Conservation (phyloP, 1,139 yeast species). For the Debaryomyces sp. region DNA sequence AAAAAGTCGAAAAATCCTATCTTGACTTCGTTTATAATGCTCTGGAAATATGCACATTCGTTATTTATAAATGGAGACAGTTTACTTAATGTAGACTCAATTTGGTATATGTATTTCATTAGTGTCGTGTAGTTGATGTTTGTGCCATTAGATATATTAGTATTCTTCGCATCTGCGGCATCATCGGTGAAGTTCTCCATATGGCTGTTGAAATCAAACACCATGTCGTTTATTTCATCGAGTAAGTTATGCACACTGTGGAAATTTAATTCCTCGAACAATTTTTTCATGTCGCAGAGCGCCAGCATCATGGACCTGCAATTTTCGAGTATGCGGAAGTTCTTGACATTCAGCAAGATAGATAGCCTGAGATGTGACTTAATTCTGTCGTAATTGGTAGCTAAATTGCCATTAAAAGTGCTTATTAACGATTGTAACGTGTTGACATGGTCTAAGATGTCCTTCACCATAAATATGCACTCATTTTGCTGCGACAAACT, state of each 20-base stretch:
- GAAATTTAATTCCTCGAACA: conserved; percentile 8
- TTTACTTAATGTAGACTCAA: conserved; percentile 9
- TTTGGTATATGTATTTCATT: conserved; percentile 1
- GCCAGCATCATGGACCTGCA: conserved; percentile 12
- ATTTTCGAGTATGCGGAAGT: conserved; percentile 9
- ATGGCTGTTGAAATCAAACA: conserved; percentile 12
- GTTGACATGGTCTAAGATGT: conserved; percentile 2
- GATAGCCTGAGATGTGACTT: conserved; percentile 8
- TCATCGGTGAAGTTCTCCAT: not conserved
- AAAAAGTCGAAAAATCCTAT: conserved; percentile 12
- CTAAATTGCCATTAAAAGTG: conserved; percentile 9
- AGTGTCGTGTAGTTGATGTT: conserved; percentile 3
- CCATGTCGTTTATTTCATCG: conserved; percentile 11
- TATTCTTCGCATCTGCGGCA: not conserved
- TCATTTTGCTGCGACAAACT: conserved; percentile 4
- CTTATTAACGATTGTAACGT: conserved; percentile 7
- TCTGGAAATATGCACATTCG: conserved; percentile 10
- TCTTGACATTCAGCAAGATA: conserved; percentile 11
- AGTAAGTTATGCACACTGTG: conserved; percentile 10
- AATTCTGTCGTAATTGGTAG: conserved; percentile 6
- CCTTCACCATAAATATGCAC: conserved; percentile 7
- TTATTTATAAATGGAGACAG: conserved; percentile 10
- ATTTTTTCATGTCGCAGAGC: conserved; percentile 8
- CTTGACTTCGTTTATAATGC: conserved; percentile 9
- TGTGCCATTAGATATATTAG: not conserved